These are phyloP conservation scores for Styphnolobium japonicum DNA, from an alignment of 306 rosid species.

Conservation along the genomic window DNA sequence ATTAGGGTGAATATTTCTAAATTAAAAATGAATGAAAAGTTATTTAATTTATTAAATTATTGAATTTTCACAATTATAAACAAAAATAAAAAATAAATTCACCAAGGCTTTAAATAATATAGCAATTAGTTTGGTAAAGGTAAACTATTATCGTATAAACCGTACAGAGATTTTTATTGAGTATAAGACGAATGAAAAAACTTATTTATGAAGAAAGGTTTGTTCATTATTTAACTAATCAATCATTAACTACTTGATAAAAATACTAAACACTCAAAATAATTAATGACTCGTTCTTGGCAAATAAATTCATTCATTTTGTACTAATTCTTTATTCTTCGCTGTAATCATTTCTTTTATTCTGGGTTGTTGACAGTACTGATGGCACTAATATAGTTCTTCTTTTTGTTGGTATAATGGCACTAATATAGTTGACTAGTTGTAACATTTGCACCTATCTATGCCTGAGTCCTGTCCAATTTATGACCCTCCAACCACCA, in stretches of 20 bases:
- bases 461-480: background rate
- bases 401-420: too few relatives aligned
- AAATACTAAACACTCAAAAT: background rate
- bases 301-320: background rate
- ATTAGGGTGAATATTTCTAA: too few relatives aligned
- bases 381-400: constrained; percentile 17
- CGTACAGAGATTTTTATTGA: too few relatives aligned
- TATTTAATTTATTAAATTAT: too few relatives aligned
- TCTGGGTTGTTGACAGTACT: constrained; percentile 26
- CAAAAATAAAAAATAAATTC: too few relatives aligned
- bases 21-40: too few relatives aligned
- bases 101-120: too few relatives aligned
- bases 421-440: constrained; percentile 1
- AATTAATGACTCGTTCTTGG: too few relatives aligned
- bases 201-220: background rate
- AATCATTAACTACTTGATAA: background rate
- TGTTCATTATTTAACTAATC: background rate
- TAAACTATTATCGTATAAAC: too few relatives aligned
- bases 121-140: too few relatives aligned
- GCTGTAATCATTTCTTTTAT: background rate
- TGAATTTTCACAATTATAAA: too few relatives aligned
- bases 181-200: background rate
- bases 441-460: background rate
- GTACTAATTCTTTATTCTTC: background rate
- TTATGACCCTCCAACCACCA: constrained; percentile 46